Conservation (phyloP, 441 rosid genomes). For the Dalechampia spathulata region DNA sequence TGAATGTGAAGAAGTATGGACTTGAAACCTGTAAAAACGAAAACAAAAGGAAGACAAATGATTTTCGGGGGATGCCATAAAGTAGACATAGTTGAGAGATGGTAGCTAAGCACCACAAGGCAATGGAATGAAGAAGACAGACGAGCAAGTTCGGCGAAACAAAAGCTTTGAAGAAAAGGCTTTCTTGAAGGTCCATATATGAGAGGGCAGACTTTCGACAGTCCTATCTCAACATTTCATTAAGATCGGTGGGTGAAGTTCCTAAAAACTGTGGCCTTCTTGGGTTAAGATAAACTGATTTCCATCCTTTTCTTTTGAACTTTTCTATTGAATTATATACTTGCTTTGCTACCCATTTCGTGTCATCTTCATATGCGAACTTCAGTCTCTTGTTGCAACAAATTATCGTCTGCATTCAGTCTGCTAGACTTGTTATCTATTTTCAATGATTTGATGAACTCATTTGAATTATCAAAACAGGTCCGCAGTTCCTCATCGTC, state of each 20-base stretch:
- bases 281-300: conserved; percentile 26
- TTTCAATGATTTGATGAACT: conserved; percentile 20
- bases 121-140: conserved; percentile 4
- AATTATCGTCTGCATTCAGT: too few relatives aligned
- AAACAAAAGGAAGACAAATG: too few relatives aligned
- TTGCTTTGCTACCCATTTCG: conserved; percentile 38
- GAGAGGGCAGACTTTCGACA: conserved; percentile 36
- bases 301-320: conserved; percentile 29
- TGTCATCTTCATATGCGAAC: conserved; percentile 24
- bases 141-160: conserved; percentile 14
- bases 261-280: conserved; percentile 34
- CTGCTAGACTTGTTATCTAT: neutral
- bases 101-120: conserved; percentile 28
- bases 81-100: conserved; percentile 38
- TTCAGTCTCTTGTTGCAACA: neutral
- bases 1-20: conserved; percentile 15
- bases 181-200: conserved; percentile 24
- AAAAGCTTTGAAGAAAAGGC: conserved; percentile 19
- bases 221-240: conserved; percentile 14
- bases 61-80: conserved; percentile 19
- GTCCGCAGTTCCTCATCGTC: conserved; percentile 16
- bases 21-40: conserved; percentile 22
- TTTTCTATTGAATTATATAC: too few relatives aligned
- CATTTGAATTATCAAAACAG: conserved; percentile 22
- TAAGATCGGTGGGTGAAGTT: conserved; percentile 16